A percentile compares a stretch with the other conserved stretches of the same genome.
These are phyloP conservation scores for Ascochyta rabiei DNA, from an alignment of 2,329 filamentous ascomycete species.

Conservation along the genomic window DNA sequence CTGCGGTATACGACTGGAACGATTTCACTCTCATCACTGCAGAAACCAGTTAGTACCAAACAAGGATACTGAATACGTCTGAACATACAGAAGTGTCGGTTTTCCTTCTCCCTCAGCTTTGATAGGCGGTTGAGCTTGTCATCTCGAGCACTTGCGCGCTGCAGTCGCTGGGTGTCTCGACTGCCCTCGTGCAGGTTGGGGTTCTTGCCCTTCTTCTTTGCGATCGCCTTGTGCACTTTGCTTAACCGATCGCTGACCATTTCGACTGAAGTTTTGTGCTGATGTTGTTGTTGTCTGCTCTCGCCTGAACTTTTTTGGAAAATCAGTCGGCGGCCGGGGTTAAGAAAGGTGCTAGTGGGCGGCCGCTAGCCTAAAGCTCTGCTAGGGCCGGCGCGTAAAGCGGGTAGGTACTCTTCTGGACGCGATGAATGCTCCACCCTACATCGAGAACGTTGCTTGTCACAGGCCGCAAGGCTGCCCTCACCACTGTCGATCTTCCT, in stretches of 20 bases:
- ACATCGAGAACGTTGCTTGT: slow-evolving; percentile 18
- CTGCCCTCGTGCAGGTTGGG: slow-evolving; percentile 85
- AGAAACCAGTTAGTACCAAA: not conserved
- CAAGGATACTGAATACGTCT: too few species aligned
- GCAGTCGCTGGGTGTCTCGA: slow-evolving; percentile 80
- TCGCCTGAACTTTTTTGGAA: slow-evolving; percentile 35
- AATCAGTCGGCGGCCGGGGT: slow-evolving; percentile 23
- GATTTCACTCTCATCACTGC: slow-evolving; percentile 71
- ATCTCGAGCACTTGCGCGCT: slow-evolving; percentile 79
- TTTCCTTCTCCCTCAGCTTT: slow-evolving; percentile 72
- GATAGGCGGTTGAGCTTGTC: slow-evolving; percentile 78
- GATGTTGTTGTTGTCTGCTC: slow-evolving; percentile 12
- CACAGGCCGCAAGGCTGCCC: slow-evolving; percentile 16
- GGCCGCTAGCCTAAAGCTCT: slow-evolving; percentile 6
- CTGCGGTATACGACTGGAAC: slow-evolving; percentile 70
- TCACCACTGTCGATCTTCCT: not conserved
- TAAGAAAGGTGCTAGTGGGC: slow-evolving; percentile 21
- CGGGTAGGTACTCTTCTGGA: slow-evolving; percentile 15
- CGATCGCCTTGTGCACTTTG: slow-evolving; percentile 88
- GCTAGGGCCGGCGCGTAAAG: slow-evolving; percentile 31
- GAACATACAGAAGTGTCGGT: slow-evolving; percentile 72
- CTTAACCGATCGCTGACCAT: slow-evolving; percentile 65
- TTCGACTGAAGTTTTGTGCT: slow-evolving; percentile 19
- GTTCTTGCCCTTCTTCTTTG: slow-evolving; percentile 81
- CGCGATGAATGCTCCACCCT: slow-evolving; percentile 28